Evolutionary conservation across 345 rosid genomes (phyloP).

Genomic region (Physaria fendleri): DNA sequence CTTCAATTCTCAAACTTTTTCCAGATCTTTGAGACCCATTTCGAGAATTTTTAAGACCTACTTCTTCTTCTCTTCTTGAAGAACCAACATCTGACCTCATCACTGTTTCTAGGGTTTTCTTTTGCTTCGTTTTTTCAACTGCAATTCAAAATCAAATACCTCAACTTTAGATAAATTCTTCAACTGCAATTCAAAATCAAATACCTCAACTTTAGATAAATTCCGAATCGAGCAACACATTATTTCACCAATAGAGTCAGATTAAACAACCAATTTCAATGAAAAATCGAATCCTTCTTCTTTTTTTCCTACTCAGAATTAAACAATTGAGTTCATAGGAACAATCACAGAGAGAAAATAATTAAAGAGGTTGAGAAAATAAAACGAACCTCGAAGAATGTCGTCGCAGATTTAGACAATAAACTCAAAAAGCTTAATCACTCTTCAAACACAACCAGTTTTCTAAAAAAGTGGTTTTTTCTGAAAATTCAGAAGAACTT

Average conservation of each 20-base stretch:
- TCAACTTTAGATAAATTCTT: background rate
- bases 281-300: background rate
- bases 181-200: no score
- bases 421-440: background rate
- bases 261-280: background rate
- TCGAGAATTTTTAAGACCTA: conserved; percentile 18
- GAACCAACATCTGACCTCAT: conserved; percentile 36
- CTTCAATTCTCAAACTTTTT: conserved; percentile 12
- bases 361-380: background rate
- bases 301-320: background rate
- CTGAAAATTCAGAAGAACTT: background rate
- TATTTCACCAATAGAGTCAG: background rate
- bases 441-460: background rate
- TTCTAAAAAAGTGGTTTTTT: no score
- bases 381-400: conserved; percentile 16
- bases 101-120: conserved; percentile 17
- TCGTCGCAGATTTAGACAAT: conserved; percentile 12
- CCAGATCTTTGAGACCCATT: conserved; percentile 39
- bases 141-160: conserved; percentile 6
- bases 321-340: background rate
- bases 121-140: conserved; percentile 15
- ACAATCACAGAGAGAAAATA: background rate
- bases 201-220: background rate
- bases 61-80: conserved; percentile 22
- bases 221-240: background rate